phyloP scores from a whole-genome alignment of 345 rosid genomes.

The Boechera stricta region DNA sequence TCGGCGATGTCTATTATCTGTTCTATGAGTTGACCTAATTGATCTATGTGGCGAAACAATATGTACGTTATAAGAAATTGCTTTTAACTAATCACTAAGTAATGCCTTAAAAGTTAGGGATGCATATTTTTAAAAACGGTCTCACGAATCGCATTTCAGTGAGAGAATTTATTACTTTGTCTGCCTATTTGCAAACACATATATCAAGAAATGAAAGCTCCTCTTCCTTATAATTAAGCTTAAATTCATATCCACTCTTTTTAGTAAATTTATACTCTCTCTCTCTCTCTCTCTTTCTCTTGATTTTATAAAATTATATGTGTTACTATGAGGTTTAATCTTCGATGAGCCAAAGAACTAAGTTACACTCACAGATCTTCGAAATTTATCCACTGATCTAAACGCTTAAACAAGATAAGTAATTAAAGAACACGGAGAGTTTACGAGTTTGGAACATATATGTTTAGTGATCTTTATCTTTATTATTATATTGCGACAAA shows the following conservation, averaged over 20 bases:
- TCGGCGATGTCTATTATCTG: background rate
- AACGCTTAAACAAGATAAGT: background rate
- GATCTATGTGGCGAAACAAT: conserved; percentile 19
- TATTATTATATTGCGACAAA: background rate
- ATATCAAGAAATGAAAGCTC: background rate
- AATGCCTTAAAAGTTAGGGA: conserved; percentile 24
- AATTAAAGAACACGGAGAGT: background rate
- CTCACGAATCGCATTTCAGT: conserved; percentile 35
- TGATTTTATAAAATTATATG: background rate
- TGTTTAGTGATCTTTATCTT: background rate
- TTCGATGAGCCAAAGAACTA: background rate
- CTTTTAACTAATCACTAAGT: conserved; percentile 23
- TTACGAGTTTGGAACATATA: background rate
- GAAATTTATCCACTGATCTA: background rate
- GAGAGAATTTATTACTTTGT: conserved; percentile 35
- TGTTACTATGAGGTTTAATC: background rate
- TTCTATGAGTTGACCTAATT: conserved; percentile 21
- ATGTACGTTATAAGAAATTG: conserved; percentile 22
- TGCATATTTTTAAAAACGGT: background rate
- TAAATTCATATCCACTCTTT: background rate
- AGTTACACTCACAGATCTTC: background rate
- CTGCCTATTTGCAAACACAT: conserved; percentile 34
- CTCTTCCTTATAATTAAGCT: background rate
- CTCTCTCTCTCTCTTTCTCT: background rate
- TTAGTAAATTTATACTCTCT: background rate